Evolutionary conservation across 2,329 filamentous ascomycete genomes (phyloP).

Genomic region (Alternaria sp.): DNA sequence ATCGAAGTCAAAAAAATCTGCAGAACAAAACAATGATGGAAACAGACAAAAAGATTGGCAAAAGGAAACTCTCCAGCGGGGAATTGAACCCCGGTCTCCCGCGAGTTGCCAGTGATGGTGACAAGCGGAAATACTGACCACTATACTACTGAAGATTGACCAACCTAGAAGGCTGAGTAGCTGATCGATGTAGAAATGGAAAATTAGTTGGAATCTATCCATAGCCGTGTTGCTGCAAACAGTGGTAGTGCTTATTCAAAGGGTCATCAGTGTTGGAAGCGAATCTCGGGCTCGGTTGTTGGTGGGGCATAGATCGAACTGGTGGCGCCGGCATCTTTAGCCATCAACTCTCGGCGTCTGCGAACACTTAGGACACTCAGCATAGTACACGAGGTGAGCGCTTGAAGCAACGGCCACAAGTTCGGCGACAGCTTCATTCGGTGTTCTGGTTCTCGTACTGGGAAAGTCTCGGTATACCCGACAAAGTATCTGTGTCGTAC

Average conservation of each 20-base stretch:
- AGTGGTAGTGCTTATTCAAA: no score
- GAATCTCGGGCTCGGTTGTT: not conserved
- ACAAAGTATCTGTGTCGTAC: not conserved
- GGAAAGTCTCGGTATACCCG: not conserved
- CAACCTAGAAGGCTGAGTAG: conserved; percentile 1
- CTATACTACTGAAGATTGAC: conserved; percentile 23
- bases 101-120: conserved; percentile 13
- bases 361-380: not conserved
- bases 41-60: not conserved
- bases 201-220: no score
- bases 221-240: no score
- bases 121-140: conserved; percentile 28
- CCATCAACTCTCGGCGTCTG: not conserved
- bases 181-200: not conserved
- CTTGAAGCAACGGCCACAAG: not conserved
- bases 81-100: conserved; percentile 22
- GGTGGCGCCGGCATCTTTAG: not conserved
- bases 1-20: no score
- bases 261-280: no score
- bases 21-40: no score
- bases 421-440: not conserved
- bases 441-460: not conserved
- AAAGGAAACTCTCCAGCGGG: conserved; percentile 14
- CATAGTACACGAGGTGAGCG: not conserved
- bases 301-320: not conserved